These are phyloP conservation scores for Tetradesmus lagerheimii DNA, from an alignment of 139 green algal species.

Conservation along the genomic window DNA sequence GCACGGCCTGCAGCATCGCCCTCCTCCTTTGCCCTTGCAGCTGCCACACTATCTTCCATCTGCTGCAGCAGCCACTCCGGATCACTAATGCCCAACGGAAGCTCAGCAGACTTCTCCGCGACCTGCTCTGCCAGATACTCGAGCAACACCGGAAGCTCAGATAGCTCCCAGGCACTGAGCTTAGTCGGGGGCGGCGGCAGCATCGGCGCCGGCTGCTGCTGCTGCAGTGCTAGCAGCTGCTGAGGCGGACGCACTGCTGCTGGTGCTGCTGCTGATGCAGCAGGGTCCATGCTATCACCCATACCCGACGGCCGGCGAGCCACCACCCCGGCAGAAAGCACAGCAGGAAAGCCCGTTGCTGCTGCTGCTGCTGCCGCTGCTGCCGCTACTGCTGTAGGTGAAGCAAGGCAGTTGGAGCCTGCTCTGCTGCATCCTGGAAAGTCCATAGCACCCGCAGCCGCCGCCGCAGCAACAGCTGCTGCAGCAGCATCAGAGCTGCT, in stretches of 20 bases:
- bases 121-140: constrained; percentile 30
- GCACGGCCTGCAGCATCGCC: not conserved
- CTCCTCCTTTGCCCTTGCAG: not conserved
- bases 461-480: not conserved
- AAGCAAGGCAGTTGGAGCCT: not conserved
- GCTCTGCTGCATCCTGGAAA: not conserved
- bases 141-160: constrained; percentile 13
- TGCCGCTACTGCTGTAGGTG: not conserved
- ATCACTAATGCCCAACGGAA: not conserved
- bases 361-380: not conserved
- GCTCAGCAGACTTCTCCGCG: constrained; percentile 7
- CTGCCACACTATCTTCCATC: constrained; percentile 1
- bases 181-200: constrained; percentile 25
- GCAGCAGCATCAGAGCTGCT: not conserved
- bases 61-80: constrained; percentile 13
- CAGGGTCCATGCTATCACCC: not conserved
- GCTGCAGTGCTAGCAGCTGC: not conserved
- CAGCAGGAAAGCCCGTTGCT: not conserved
- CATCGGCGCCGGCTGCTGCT: constrained; percentile 19
- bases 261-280: constrained; percentile 18
- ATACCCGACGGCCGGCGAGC: constrained; percentile 1
- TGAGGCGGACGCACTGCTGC: no score
- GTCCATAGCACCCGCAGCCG: not conserved
- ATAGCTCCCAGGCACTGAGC: constrained; percentile 43
- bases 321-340: not conserved